A percentile compares a stretch with the other conserved stretches of the same genome.
Conservation (phyloP, 108 stramenopile species). For the Cyclotella baltica region DNA sequence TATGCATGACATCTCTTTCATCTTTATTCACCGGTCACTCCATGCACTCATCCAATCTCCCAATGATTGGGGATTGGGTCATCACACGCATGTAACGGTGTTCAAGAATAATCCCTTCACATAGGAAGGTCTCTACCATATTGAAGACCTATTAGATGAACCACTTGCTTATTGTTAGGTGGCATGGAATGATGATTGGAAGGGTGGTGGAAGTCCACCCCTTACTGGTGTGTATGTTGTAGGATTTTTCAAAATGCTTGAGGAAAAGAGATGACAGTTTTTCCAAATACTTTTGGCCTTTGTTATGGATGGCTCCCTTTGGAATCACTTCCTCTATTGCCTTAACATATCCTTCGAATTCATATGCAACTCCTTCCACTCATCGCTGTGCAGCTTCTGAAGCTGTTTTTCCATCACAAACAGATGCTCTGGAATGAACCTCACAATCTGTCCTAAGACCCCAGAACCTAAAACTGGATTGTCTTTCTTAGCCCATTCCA, state of each 20-base stretch:
- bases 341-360: neutral
- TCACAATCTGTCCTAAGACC: neutral
- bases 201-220: neutral
- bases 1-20: neutral
- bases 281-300: neutral
- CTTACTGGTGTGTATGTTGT: neutral
- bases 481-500: neutral
- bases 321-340: neutral
- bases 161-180: neutral
- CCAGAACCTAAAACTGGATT: neutral
- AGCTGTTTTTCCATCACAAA: neutral
- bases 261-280: neutral
- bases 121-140: neutral
- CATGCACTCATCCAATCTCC: slow-evolving; percentile 8
- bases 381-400: neutral
- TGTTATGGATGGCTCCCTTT: neutral
- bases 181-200: neutral
- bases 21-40: neutral
- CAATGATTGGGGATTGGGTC: neutral
- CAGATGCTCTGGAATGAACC: neutral
- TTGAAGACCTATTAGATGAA: neutral
- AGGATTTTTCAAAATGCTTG: neutral
- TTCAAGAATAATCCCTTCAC: neutral
- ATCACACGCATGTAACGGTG: neutral
- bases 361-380: neutral